Evolutionary conservation across 345 rosid genomes (phyloP), one percentile per base, ranked within the genome.

Genomic region (Lepidium didymum): DNA sequence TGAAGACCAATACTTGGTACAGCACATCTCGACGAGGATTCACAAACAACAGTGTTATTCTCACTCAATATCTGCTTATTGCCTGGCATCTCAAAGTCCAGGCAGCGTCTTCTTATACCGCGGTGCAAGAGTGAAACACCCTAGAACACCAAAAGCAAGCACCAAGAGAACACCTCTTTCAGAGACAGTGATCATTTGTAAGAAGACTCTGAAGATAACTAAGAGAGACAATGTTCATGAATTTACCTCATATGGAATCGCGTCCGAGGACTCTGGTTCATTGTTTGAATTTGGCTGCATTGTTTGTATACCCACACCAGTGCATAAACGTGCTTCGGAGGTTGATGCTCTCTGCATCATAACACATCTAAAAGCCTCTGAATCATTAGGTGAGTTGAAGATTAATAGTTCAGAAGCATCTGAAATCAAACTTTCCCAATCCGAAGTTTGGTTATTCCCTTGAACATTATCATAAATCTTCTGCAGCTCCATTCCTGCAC

Each of bases 1-100:
- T 94, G 97, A 86, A 94, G 85, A 73, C 99, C 99, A 16, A 94
- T 94, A 75, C 95, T 92, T 13, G 99, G 97, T 71, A 94, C 72
- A 62, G 78, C 70, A 77, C 86, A 57, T 67, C 80, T 69, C 2
- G 81, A 74, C 0, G 53, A 68, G 3, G 73, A 60, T 58, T 55
- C 78, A 60, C 36, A 53, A 68, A 57, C 74, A 53, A 0, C 12
- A 1, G 44, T 55, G 70, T 68, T 62, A 61, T 10, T 78, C 70
- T 75, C 84, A 35, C 46, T 64, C 14, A 29, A 5, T 0, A 49
- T 64, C 64, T 75, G 81, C 80, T 64, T 69, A 68, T 46, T 69
- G 37, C 63, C 74, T 0, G 75, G 84, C 84, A 72, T 73, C 79
- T 91, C 97, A 70, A 93, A 93, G 82, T 93, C 97, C 10, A 93